Percentiles rank a stretch among this genome's conserved stretches.
These are phyloP conservation scores for Uronychia setigera DNA, from an alignment of 73 alveolate genomes.

Conservation along the genomic window DNA sequence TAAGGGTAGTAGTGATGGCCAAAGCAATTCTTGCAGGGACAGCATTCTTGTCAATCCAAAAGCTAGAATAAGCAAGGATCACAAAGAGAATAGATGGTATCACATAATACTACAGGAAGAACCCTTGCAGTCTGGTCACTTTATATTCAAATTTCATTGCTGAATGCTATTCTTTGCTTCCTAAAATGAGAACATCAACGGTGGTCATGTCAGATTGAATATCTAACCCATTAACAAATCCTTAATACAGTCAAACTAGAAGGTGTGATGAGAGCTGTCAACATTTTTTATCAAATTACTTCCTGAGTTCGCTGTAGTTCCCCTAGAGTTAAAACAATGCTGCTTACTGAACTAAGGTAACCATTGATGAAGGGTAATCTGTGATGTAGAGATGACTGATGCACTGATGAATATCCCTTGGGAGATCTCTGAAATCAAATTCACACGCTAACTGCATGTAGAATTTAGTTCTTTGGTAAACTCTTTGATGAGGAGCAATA, in stretches of 20 bases:
- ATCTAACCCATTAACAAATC: too few relatives aligned
- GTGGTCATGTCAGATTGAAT: background rate
- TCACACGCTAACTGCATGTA: background rate
- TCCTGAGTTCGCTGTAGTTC: background rate
- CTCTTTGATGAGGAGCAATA: too few relatives aligned
- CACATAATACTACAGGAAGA: background rate
- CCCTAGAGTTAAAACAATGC: too few relatives aligned
- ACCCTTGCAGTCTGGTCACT: background rate
- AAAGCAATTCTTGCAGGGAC: conserved; percentile 27
- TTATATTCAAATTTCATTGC: background rate
- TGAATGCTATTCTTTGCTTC: background rate
- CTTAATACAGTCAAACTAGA: too few relatives aligned
- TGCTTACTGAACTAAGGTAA: too few relatives aligned
- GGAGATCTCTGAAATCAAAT: background rate
- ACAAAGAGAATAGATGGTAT: conserved; percentile 6
- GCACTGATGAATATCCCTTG: background rate
- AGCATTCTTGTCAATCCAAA: conserved; percentile 23
- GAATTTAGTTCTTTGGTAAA: background rate
- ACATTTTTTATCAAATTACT: too few relatives aligned
- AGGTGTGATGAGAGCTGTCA: too few relatives aligned
- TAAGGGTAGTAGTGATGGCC: conserved; percentile 11
- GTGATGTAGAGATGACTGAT: background rate
- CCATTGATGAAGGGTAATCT: background rate
- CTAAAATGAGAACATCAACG: background rate
- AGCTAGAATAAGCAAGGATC: conserved; percentile 11